Percentiles rank a stretch among this genome's conserved stretches.
These are phyloP conservation scores for Aschersonia sp. DNA, from an alignment of 2,329 filamentous ascomycete species.

Conservation along the genomic window DNA sequence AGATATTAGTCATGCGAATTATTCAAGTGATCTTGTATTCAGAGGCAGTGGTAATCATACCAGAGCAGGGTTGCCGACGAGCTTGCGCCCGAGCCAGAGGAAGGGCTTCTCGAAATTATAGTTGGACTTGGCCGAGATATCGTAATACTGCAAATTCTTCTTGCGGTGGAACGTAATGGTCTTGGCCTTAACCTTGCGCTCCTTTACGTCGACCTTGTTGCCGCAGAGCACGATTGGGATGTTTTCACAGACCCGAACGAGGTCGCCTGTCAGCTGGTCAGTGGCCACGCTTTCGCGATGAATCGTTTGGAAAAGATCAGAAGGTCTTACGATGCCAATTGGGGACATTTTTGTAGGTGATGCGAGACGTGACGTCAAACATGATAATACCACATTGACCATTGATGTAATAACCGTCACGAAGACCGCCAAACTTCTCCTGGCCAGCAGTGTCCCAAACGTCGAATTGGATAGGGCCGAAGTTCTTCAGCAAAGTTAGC, in stretches of 20 bases:
- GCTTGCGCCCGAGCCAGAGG: slow-evolving; percentile 97
- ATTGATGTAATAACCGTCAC: slow-evolving; percentile 99
- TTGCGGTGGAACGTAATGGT: slow-evolving; percentile 99
- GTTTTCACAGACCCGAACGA: slow-evolving; percentile 98
- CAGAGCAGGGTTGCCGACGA: slow-evolving; percentile 69
- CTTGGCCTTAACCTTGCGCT: slow-evolving; percentile 99
- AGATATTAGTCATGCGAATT: slow-evolving; percentile 17
- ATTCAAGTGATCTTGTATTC: background rate
- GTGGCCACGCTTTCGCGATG: background rate
- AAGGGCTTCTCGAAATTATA: slow-evolving; percentile 99
- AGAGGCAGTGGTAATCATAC: slow-evolving; percentile 4
- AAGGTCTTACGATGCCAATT: slow-evolving; percentile 93
- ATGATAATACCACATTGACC: slow-evolving; percentile 99
- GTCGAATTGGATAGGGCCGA: slow-evolving; percentile 93
- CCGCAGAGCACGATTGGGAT: slow-evolving; percentile 95
- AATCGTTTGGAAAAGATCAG: background rate
- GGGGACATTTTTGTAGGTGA: slow-evolving; percentile 99
- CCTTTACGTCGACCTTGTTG: slow-evolving; percentile 99
- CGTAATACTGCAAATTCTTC: slow-evolving; percentile 99
- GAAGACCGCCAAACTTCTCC: slow-evolving; percentile 98
- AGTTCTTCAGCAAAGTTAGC: slow-evolving; percentile 45
- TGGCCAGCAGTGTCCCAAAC: slow-evolving; percentile 98
- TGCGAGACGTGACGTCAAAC: slow-evolving; percentile 98
- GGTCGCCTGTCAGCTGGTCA: slow-evolving; percentile 53
- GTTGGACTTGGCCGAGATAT: slow-evolving; percentile 99